Base-by-base conservation (phyloP, 345 rosid species). In the Boechera divaricarpa region DNA sequence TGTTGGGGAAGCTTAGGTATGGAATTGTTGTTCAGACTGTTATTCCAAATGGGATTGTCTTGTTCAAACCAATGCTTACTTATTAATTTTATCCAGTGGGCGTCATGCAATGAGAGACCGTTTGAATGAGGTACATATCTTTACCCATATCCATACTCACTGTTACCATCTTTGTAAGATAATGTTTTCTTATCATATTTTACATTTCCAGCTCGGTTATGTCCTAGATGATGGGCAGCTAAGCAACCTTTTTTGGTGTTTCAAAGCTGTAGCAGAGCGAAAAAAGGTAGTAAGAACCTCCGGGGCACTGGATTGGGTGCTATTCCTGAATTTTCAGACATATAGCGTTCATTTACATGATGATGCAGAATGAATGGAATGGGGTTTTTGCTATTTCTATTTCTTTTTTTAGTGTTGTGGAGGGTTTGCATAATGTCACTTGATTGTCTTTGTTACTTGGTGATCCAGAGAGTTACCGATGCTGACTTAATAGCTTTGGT, bases 401-500 rank as follows among this genome's bases (percentile, higher is more conserved):
- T 16, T 16, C 16, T 16, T 16, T 16, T n/a, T 57, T 21, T 6
- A 26, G 45, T 35, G 41, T 24, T 52, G 31, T 26, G 2, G 21
- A 44, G 36, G 51, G 67, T 77, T 66, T 47, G 9, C 55, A 26
- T 69, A 63, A 54, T 28, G 52, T n/a, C 49, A 52, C 21, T 65
- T 80, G 55, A 70, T 75, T 39, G 47, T 42, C 26, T 75, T 54
- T 55, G 31, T 65, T 82, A 56, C 12, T 38, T 78, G 59, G 32
- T 80, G 65, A 65, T 66, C 28, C 76, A 96, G 97, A 86, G 90
- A 81, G 90, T 93, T 78, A 87, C 93, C 2, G 93, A 91, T 78
- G 98, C 98, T 7, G 99, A 96, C 82, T 79, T 96, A 48, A 82
- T 87, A 80, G 97, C 95, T 11, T 70, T 93, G 77, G 91, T 93